Base-by-base conservation (phyloP, 257 asterid genomes). In the Knoxia roxburghii region DNA sequence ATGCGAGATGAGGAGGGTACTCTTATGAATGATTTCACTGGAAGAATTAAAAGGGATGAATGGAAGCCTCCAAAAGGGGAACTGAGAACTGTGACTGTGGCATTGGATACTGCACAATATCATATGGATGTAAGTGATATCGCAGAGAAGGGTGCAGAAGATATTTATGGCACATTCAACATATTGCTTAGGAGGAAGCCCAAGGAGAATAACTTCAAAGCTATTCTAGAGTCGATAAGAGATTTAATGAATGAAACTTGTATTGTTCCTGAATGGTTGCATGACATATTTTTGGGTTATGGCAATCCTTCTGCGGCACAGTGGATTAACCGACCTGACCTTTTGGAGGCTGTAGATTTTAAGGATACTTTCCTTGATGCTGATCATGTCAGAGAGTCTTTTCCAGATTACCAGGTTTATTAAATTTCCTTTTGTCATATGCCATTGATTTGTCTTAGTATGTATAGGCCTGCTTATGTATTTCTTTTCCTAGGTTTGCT, bases 21-120 rank as follows among this genome's bases (percentile, higher is more conserved):
- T 73, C 95, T 94, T 66, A 94, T 94, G 99, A 94, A 90, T 77
- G 99, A 94, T 82, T 88, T 94, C 63, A 90, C 99, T 2, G 99
- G 99, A 72, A 88, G 84, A 79, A 88, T 94, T 79, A 94, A 90
- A 75, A 87, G 96, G 72, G 97, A 94, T 71, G 99, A 94, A 74
- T 90, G 99, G 99, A 94, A 94, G 80, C 99, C 99, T 78, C 99
- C 99, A 24, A 94, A 90, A 83, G 99, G 99, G 77, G 99, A 94
- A 40, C 73, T 94, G 66, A 85, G 99, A 79, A 90, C 99, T 45
- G 95, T 94, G 48, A 86, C 90, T 64, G 76, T 94, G 73, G 97
- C 99, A 1, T 75, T 94, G 75, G 99, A 94, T 83, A 90, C 97
- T 35, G 99, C 99, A 68, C 99, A 94, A 77, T 94, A 94, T 75